These are phyloP conservation scores for Pyronema domesticum DNA, from an alignment of 495 filamentous ascomycete species.

Conservation along the genomic window DNA sequence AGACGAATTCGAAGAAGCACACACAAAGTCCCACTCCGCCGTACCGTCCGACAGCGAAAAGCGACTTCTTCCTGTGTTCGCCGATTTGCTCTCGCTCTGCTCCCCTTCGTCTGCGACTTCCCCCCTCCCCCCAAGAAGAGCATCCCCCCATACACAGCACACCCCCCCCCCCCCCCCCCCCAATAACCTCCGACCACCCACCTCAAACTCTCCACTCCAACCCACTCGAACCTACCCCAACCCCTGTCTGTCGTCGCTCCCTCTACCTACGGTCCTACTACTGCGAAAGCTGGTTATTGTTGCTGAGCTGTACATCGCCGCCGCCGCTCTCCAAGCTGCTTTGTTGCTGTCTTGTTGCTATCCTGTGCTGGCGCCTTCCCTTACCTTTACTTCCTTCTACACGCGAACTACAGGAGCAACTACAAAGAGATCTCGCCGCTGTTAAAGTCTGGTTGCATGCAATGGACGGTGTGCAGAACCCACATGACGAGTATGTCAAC, in stretches of 20 bases:
- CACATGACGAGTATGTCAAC: constrained; percentile 32
- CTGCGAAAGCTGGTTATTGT: background rate
- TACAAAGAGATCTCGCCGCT: background rate
- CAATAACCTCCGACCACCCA: too few species aligned
- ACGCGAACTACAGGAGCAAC: too few species aligned
- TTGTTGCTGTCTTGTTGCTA: too few species aligned
- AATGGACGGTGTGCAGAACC: constrained; percentile 27
- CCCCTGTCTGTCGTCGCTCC: background rate
- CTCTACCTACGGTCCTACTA: too few species aligned
- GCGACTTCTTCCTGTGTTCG: background rate
- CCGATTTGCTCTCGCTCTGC: too few species aligned
- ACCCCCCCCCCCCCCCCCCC: too few species aligned
- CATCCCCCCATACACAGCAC: too few species aligned
- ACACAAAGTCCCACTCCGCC: too few species aligned
- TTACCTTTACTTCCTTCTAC: background rate
- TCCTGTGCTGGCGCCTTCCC: background rate
- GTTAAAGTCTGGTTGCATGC: constrained; percentile 19
- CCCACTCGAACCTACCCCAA: background rate
- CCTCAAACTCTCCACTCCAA: too few species aligned
- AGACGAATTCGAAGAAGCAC: too few species aligned
- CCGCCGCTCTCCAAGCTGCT: background rate
- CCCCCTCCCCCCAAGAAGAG: too few species aligned
- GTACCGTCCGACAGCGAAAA: background rate
- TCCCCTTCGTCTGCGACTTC: too few species aligned
- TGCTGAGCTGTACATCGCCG: background rate